phyloP scores from a whole-genome alignment of 345 rosid genomes.

The Excoecaria agallocha region DNA sequence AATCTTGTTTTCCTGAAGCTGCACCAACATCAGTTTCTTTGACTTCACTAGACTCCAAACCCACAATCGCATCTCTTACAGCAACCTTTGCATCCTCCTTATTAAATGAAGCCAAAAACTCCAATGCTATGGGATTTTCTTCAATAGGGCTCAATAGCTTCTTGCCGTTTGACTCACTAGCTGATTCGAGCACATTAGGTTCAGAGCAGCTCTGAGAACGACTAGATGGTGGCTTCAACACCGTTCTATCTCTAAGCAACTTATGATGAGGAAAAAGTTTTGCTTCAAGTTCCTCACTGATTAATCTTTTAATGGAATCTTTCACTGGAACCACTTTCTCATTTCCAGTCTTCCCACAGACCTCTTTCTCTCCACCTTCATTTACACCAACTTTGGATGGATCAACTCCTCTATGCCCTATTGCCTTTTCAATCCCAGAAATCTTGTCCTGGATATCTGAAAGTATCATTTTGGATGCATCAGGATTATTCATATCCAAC shows the following conservation, averaged over 20 bases:
- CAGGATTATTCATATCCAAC: slow-evolving; percentile 81
- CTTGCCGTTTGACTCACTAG: slow-evolving; percentile 32
- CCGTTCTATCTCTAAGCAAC: slow-evolving; percentile 62
- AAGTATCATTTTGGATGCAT: slow-evolving; percentile 61
- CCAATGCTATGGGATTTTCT: slow-evolving; percentile 50
- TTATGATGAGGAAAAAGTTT: slow-evolving; percentile 96
- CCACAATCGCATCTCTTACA: slow-evolving; percentile 23
- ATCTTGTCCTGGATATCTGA: slow-evolving; percentile 88
- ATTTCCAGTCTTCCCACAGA: slow-evolving; percentile 27
- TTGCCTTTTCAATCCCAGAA: slow-evolving; percentile 78
- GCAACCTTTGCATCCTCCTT: slow-evolving; percentile 36
- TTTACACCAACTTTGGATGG: slow-evolving; percentile 29
- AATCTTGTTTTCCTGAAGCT: slow-evolving; percentile 38
- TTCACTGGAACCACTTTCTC: slow-evolving; percentile 32
- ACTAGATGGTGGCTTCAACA: slow-evolving; percentile 34
- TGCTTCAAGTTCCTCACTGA: slow-evolving; percentile 71
- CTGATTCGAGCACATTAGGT: slow-evolving; percentile 22
- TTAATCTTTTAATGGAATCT: slow-evolving; percentile 54
- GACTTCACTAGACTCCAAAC: slow-evolving; percentile 39
- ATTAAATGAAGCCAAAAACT: slow-evolving; percentile 58
- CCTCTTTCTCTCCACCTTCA: slow-evolving; percentile 26
- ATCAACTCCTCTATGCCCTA: slow-evolving; percentile 48
- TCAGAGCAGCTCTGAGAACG: slow-evolving; percentile 27
- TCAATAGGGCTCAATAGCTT: slow-evolving; percentile 41
- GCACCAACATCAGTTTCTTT: slow-evolving; percentile 55